Evolutionary conservation across 2,329 filamentous ascomycete species (phyloP), one percentile per base, ranked within the genome.

Genomic region (Blastomyces emzantsi): DNA sequence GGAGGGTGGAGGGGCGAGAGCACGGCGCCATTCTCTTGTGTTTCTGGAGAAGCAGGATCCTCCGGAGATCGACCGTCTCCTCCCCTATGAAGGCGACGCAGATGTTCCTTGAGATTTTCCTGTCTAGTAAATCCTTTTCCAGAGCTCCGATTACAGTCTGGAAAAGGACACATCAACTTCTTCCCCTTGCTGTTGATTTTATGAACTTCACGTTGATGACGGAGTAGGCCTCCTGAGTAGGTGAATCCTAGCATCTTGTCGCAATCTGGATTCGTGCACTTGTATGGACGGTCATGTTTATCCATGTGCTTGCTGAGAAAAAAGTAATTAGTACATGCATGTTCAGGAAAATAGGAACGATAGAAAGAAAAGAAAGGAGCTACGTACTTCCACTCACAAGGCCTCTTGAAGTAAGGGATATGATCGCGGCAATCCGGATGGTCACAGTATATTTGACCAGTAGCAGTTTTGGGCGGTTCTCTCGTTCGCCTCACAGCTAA

Each of bases 211-310:
- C 93, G 88, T 76, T 96, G 89, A 77, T 97, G 93, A 56, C 93
- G 85, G 22, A 96, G 78, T 0, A 97, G 84, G 3, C 93, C 93
- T 19, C 93, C 93, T 0, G 90, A 93, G 74, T 97, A 97, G 0
- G 93, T 97, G 75, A 97, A 97, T 1, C 93, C 93, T 61, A 90
- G 90, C 0, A 96, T 83, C 71, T 96, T 96, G 71, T 93, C 90
- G 76, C 93, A 97, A 47, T 89, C 89, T n/a, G 85, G 82, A 54
- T 88, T 87, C 28, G 80, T 82, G 75, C 93, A 97, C 71, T 92
- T 90, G 73, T 97, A 97, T 1, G 93, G 93, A 15, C 93, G 84
- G 69, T 96, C 92, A 74, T 97, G 93, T 75, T 96, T 96, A 78
- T 97, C 93, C 92, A 97, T 97, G 74, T 97, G 93, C 79, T 97